Evolutionary conservation across 2,329 filamentous ascomycete species (phyloP).

Genomic region (Rutstroemia sp.): DNA sequence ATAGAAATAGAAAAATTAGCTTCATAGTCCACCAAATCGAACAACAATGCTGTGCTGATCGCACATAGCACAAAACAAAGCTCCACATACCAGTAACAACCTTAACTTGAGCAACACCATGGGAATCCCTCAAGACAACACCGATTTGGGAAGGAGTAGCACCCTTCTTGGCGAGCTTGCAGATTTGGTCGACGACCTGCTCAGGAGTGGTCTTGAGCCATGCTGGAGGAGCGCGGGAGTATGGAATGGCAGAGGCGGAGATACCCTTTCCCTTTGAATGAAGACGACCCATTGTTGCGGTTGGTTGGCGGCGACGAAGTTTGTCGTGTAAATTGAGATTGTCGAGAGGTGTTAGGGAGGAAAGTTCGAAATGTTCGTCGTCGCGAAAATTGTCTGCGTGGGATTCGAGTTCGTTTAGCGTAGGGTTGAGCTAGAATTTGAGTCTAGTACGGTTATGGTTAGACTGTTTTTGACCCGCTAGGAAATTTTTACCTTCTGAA

Average conservation of each 20-base stretch:
- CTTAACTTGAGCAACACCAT: slow-evolving; percentile 97
- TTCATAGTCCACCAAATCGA: not conserved
- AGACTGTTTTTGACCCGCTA: not conserved
- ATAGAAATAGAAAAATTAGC: slow-evolving; percentile 27
- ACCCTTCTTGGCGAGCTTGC: slow-evolving; percentile 98
- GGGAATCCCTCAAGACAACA: slow-evolving; percentile 95
- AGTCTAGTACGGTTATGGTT: not conserved
- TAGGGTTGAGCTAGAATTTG: not conserved
- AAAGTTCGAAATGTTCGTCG: slow-evolving; percentile 3
- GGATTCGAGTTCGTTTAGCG: slow-evolving; percentile 3
- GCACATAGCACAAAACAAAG: not conserved
- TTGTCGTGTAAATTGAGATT: slow-evolving; percentile 9
- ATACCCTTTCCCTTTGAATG: slow-evolving; percentile 99
- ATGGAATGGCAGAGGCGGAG: slow-evolving; percentile 89
- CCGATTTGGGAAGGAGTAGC: slow-evolving; percentile 97
- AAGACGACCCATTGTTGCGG: slow-evolving; percentile 80
- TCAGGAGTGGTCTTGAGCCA: slow-evolving; percentile 99
- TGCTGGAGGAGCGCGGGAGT: slow-evolving; percentile 84
- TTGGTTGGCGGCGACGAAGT: slow-evolving; percentile 18
- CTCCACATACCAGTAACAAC: slow-evolving; percentile 76
- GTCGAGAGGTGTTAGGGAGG: slow-evolving; percentile 7
- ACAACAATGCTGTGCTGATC: not conserved
- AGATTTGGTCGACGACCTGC: slow-evolving; percentile 98
- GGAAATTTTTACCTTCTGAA: not conserved
- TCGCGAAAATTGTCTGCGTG: slow-evolving; percentile 2